Conservation (phyloP, 2,329 filamentous ascomycete species). For the Graphilbum ipis-grandicollis region DNA sequence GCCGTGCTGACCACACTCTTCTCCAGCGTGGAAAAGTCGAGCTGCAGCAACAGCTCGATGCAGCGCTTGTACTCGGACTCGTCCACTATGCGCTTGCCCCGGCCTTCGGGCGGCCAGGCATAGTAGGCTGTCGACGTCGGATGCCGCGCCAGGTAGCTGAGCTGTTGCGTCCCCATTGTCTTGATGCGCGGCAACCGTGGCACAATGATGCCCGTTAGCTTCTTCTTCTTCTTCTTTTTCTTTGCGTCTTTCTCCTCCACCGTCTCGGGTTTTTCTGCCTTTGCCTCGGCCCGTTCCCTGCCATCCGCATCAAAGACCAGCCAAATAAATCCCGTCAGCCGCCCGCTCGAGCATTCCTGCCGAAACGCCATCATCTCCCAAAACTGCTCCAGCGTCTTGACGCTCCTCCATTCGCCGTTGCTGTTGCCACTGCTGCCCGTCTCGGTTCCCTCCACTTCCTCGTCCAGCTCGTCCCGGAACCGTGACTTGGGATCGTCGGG, state of each 20-base stretch:
- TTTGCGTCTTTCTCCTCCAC: slow-evolving; percentile 17
- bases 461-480: slow-evolving; percentile 76
- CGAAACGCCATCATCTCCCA: slow-evolving; percentile 98
- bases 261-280: too few species aligned
- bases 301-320: slow-evolving; percentile 52
- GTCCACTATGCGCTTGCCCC: slow-evolving; percentile 46
- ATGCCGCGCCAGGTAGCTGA: slow-evolving; percentile 29
- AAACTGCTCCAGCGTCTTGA: slow-evolving; percentile 74
- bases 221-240: slow-evolving; percentile 25
- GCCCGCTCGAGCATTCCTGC: slow-evolving; percentile 86
- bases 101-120: slow-evolving; percentile 42
- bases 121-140: slow-evolving; percentile 44
- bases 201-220: slow-evolving; percentile 41
- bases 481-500: slow-evolving; percentile 92
- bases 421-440: slow-evolving; percentile 16
- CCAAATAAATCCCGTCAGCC: slow-evolving; percentile 91
- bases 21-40: slow-evolving; percentile 53
- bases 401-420: slow-evolving; percentile 62
- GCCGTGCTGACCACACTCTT: slow-evolving; percentile 46
- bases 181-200: slow-evolving; percentile 50
- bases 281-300: not conserved
- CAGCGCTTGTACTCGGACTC: slow-evolving; percentile 49
- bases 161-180: slow-evolving; percentile 32
- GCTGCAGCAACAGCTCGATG: slow-evolving; percentile 50
- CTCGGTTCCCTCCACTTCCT: slow-evolving; percentile 49